A percentile compares a stretch with the other conserved stretches of the same genome.
Evolutionary conservation across 169 alveolate genomes (phyloP).

Genomic region (Plasmodium gonderi): DNA sequence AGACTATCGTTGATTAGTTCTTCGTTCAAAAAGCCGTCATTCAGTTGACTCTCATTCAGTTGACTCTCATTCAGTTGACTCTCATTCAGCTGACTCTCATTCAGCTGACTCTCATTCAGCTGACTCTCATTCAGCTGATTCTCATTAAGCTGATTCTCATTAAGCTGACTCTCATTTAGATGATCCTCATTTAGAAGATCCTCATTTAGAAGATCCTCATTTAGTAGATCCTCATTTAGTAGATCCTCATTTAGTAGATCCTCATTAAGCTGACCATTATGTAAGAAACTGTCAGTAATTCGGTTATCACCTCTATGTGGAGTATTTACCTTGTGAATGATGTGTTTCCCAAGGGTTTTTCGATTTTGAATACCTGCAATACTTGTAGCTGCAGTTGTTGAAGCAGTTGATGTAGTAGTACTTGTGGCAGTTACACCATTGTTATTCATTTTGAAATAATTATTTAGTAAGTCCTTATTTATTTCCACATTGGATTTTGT

Average conservation of each 20-base stretch:
- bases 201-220: background rate
- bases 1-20: background rate
- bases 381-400: slow-evolving; percentile 9
- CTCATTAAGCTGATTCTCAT: background rate
- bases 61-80: background rate
- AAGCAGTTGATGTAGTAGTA: slow-evolving; percentile 20
- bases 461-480: slow-evolving; percentile 29
- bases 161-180: background rate
- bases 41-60: background rate
- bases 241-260: background rate
- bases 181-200: background rate
- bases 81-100: background rate
- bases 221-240: background rate
- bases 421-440: slow-evolving; percentile 24
- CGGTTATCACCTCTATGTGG: background rate
- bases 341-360: background rate
- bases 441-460: slow-evolving; percentile 30
- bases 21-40: background rate
- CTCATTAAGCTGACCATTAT: background rate
- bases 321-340: background rate
- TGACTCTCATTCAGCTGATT: background rate
- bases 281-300: background rate
- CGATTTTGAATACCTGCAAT: background rate
- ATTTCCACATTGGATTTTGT: slow-evolving; percentile 12
- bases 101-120: background rate